Base-by-base conservation (phyloP, 1,139 yeast species). In the Yamadazyma dendronema region DNA sequence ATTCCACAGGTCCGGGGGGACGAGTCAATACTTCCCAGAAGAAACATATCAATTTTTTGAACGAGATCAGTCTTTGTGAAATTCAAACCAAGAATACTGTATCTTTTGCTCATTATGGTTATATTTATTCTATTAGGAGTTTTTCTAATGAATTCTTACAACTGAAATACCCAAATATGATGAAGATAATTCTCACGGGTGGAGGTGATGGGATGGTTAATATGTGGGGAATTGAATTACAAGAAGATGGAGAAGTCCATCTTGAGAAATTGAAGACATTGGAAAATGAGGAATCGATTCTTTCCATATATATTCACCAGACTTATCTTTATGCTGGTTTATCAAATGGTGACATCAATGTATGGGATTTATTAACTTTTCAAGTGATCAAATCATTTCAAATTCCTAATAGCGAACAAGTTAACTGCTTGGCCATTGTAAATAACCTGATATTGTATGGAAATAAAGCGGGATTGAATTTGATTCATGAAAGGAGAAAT, bases 161-260 rank as follows among this genome's bases (percentile, higher is more conserved):
- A 23, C 28, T 44, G 11, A 44, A 53, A 37, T 54, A 52, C 40
- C 42, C 50, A 3, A 40, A 43, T 5, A 54, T 43, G 38, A 48
- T 46, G 4, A 50, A 49, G 34, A 40, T 57, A 16, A 52, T 70
- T 33, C 54, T 66, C 3, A 60, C 70, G 26, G 94, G 95, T 23
- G 96, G 96, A 35, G 97, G 97, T 34, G 97, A 92, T 60, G 97
- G 97, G 0, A 53, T 76, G 2, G 77, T 85, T 17, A 86, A 85
- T 49, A 59, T 89, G 11, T 92, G 98, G 98, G 66, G 67, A 1
- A 43, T 66, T 16, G 31, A 35, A 17, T 4, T 17, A 1, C n/a
- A n/a, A n/a, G 31, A 16, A 11, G 39, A 47, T 19, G 35, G 28
- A 2, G 29, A 26, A 1, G 37, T 48, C 1, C 14, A 43, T 23